phyloP scores from a whole-genome alignment of 2,329 filamentous ascomycete genomes.

The Clonostachys chloroleuca region DNA sequence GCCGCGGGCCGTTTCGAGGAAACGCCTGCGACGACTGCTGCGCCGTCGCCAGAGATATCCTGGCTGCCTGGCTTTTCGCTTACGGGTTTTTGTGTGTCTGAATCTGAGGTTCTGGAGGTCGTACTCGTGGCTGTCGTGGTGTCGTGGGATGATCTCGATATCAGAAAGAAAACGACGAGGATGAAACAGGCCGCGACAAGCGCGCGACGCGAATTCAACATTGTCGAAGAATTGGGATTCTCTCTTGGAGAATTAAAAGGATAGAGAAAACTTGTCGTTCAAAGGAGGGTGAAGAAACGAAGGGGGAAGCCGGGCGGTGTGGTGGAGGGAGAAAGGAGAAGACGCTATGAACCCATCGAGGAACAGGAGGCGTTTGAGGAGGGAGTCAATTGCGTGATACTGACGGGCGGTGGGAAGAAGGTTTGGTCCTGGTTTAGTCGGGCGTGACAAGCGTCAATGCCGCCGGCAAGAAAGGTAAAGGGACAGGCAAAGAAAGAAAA shows the following conservation, averaged over 20 bases:
- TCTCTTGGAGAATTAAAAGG: too few species aligned
- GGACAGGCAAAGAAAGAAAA: too few species aligned
- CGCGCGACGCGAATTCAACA: constrained; percentile 78
- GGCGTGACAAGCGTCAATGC: too few species aligned
- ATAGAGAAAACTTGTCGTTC: too few species aligned
- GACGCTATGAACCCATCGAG: background rate
- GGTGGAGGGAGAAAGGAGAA: background rate
- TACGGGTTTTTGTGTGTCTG: background rate
- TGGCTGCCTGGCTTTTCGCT: background rate
- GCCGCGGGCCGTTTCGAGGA: background rate
- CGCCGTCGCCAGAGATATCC: background rate
- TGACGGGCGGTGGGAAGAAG: background rate
- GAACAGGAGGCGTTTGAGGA: too few species aligned
- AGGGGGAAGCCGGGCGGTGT: background rate
- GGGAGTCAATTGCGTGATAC: too few species aligned
- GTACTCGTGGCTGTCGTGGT: background rate
- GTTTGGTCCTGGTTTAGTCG: background rate
- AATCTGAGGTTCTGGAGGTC: background rate
- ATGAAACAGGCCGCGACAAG: constrained; percentile 67
- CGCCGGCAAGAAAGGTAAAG: too few species aligned
- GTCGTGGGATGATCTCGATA: constrained; percentile 45
- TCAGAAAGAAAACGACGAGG: constrained; percentile 64
- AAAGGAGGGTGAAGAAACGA: too few species aligned
- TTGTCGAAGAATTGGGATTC: constrained; percentile 21
- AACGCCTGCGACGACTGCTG: constrained; percentile 3